A percentile compares a stretch with the other conserved stretches of the same genome.
These are phyloP conservation scores for Pythium apleroticum DNA, from an alignment of 352 stramenopile genomes.

Conservation along the genomic window DNA sequence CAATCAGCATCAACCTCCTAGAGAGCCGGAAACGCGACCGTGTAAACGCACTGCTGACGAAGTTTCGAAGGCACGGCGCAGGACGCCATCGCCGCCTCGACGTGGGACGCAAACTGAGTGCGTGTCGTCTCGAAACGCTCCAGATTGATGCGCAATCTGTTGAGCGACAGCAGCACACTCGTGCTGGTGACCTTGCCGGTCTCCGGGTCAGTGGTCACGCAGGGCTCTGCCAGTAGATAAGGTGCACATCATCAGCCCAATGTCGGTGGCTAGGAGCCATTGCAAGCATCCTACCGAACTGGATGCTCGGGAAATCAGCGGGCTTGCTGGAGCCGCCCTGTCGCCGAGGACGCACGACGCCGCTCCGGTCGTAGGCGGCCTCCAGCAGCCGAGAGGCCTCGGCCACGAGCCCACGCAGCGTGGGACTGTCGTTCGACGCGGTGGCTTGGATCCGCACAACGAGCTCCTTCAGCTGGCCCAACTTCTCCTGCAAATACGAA, in stretches of 20 bases:
- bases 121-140: slow-evolving; percentile 42
- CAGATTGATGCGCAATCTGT: slow-evolving; percentile 48
- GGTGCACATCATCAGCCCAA: background rate
- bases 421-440: slow-evolving; percentile 29
- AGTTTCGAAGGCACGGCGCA: slow-evolving; percentile 70
- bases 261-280: too few relatives aligned
- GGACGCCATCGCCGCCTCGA: slow-evolving; percentile 50
- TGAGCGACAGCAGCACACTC: slow-evolving; percentile 41
- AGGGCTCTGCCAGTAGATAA: slow-evolving; percentile 8
- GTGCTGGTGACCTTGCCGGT: slow-evolving; percentile 4
- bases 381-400: slow-evolving; percentile 52
- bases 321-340: slow-evolving; percentile 48
- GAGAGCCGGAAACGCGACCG: background rate
- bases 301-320: slow-evolving; percentile 40
- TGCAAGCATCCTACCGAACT: slow-evolving; percentile 34
- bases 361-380: slow-evolving; percentile 56
- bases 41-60: slow-evolving; percentile 41
- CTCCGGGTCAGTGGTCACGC: background rate
- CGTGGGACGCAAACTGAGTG: slow-evolving; percentile 50
- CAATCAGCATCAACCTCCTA: background rate
- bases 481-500: slow-evolving; percentile 40
- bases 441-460: slow-evolving; percentile 28
- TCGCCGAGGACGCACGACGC: slow-evolving; percentile 55
- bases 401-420: slow-evolving; percentile 38
- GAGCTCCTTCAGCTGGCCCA: slow-evolving; percentile 71